Evolutionary conservation across 208 protist species (phyloP), one percentile per base, ranked within the genome.

Genomic region (Chromosphaera perkinsii): DNA sequence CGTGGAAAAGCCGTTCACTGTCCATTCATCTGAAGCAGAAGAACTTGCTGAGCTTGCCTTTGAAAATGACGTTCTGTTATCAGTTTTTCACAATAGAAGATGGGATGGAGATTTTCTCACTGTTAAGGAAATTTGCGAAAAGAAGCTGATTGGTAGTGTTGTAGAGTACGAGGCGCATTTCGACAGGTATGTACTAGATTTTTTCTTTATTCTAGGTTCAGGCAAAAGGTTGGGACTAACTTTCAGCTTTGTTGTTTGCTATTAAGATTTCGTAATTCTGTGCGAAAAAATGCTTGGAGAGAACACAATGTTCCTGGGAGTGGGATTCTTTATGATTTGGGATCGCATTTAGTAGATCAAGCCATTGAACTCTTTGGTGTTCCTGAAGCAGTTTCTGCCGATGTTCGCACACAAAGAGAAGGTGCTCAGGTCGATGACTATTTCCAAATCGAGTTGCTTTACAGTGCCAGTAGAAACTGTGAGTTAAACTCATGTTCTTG

Each of bases 21-120:
- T 31, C 24, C 20, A 14, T 12, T 27, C 0, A 9, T 29, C 0
- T 17, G 49, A 54, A 54, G 49, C 49, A 17, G 27, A 29, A 24
- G 49, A 54, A 1, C 22, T 54, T 9, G 9, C 27, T 17, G 10
- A 17, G 49, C 24, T 29, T 24, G 20, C 49, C 9, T 31, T 27
- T 31, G 17, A 7, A 14, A 32, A 26, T 17, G 52, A 32, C 12
- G 12, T 59, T 27, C 9, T 59, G 17, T 40, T 59, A 22, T 59
- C 52, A 14, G 39, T 32, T 7, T 59, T 39, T 27, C 52, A 59
- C 32, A 59, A 59, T 37, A 7, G 52, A 37, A 22, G 52, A 20
- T 59, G 52, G 52, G 52, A 59, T 59, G 52, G 52, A 7, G 52
- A 59, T 37, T 59, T 59, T 27, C 24, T 59, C 29, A 59, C 52